These are phyloP conservation scores for Suillus luteus DNA, from an alignment of 768 basidiomycete genomes.

Conservation along the genomic window DNA sequence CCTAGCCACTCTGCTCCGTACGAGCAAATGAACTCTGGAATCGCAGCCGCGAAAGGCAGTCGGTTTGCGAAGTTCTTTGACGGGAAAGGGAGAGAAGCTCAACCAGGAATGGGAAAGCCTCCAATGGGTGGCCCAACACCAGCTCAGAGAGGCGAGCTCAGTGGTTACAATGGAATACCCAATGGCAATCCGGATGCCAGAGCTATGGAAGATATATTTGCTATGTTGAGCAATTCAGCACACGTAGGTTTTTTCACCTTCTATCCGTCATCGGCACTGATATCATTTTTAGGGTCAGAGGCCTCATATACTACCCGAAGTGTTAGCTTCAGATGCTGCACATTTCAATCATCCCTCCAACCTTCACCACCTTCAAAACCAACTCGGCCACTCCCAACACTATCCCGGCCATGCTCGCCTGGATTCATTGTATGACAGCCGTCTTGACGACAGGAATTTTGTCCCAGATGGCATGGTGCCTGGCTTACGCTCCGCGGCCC, in stretches of 20 bases:
- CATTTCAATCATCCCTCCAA: slow-evolving; percentile 29
- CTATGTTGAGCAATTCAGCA: slow-evolving; percentile 75
- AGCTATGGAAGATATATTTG: slow-evolving; percentile 78
- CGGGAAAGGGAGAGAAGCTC: slow-evolving; percentile 56
- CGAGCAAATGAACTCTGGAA: slow-evolving; percentile 41
- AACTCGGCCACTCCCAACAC: slow-evolving; percentile 43
- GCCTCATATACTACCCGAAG: slow-evolving; percentile 25
- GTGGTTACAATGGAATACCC: slow-evolving; percentile 37
- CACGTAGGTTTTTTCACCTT: slow-evolving; percentile 51
- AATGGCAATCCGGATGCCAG: slow-evolving; percentile 50
- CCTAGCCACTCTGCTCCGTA: slow-evolving; percentile 22
- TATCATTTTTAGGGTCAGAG: slow-evolving; percentile 30
- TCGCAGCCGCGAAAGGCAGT: slow-evolving; percentile 68
- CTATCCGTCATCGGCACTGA: slow-evolving; percentile 13
- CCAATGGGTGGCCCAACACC: slow-evolving; percentile 46
- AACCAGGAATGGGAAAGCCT: slow-evolving; percentile 38
- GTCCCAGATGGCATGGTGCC: slow-evolving; percentile 87
- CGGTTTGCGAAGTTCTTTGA: slow-evolving; percentile 90
- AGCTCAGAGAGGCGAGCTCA: slow-evolving; percentile 48
- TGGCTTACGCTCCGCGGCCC: slow-evolving; percentile 68
- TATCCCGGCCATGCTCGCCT: slow-evolving; percentile 47
- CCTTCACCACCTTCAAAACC: slow-evolving; percentile 43
- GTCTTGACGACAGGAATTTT: slow-evolving; percentile 74
- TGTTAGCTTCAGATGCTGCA: slow-evolving; percentile 25
- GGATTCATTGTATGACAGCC: slow-evolving; percentile 73